Conservation (phyloP, 805 yeast species). For the Yarrowia sp. region DNA sequence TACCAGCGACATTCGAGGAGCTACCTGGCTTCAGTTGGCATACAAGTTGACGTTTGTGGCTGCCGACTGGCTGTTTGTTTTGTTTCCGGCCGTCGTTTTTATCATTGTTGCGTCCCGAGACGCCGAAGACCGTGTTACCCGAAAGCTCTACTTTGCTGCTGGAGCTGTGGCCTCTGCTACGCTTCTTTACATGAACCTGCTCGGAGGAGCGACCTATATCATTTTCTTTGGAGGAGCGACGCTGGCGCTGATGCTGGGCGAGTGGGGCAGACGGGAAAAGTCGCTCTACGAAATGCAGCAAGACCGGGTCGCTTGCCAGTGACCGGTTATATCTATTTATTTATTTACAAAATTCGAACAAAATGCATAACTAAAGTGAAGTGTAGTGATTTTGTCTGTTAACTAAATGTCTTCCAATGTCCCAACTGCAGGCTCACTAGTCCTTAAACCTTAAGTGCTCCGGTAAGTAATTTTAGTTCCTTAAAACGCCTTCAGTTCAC, state of each 20-base stretch:
- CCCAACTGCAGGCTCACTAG: too few species aligned
- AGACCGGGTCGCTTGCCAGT: not conserved
- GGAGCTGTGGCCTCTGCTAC: constrained; percentile 1
- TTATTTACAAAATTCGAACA: too few species aligned
- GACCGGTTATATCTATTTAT: not conserved
- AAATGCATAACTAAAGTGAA: not conserved
- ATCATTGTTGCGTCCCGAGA: not conserved
- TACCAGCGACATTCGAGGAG: not conserved
- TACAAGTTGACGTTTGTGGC: constrained; percentile 5
- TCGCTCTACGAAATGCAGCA: not conserved
- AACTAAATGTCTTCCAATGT: too few species aligned
- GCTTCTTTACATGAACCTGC: not conserved
- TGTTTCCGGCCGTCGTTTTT: not conserved
- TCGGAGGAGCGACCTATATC: not conserved
- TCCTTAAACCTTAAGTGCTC: too few species aligned
- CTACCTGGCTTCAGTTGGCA: not conserved
- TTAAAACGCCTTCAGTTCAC: too few species aligned
- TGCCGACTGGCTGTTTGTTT: constrained; percentile 4
- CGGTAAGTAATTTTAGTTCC: too few species aligned
- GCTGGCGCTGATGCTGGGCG: not conserved
- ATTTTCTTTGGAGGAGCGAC: constrained; percentile 2
- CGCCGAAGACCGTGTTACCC: not conserved
- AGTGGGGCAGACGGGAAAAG: not conserved
- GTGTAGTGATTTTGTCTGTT: too few species aligned
- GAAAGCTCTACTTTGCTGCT: not conserved